These are phyloP conservation scores for Penicillium verhagenii DNA, from an alignment of 495 filamentous ascomycete species.

Conservation along the genomic window DNA sequence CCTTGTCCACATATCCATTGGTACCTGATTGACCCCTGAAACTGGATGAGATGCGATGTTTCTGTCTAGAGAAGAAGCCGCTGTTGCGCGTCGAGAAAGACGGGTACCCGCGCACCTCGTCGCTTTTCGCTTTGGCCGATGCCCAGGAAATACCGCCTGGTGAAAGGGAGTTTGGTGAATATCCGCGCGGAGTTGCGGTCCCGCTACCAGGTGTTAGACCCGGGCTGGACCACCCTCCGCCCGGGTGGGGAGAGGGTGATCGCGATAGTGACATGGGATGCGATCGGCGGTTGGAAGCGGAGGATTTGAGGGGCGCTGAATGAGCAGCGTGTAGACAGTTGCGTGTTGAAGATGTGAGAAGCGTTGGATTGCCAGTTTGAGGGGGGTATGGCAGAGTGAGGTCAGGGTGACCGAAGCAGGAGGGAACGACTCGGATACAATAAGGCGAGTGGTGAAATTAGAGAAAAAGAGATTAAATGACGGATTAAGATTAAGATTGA, in stretches of 20 bases:
- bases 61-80: constrained; percentile 79
- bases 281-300: constrained; percentile 4
- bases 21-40: constrained; percentile 47
- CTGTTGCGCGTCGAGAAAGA: constrained; percentile 77
- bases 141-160: constrained; percentile 69
- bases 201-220: constrained; percentile 71
- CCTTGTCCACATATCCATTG: constrained; percentile 67
- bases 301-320: background rate
- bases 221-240: constrained; percentile 85
- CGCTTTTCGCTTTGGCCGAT: constrained; percentile 70
- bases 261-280: constrained; percentile 75
- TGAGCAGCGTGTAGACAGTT: background rate
- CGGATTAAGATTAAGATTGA: constrained; percentile 16
- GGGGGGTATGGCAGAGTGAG: constrained; percentile 10
- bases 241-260: constrained; percentile 76
- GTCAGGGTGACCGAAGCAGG: constrained; percentile 17
- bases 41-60: constrained; percentile 72
- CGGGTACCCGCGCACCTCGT: constrained; percentile 72
- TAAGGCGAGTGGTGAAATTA: constrained; percentile 1
- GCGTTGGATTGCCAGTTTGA: constrained; percentile 1
- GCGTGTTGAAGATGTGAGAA: background rate
- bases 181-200: constrained; percentile 62
- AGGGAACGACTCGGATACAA: background rate
- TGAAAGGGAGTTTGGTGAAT: constrained; percentile 26
- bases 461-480: constrained; percentile 6